These are phyloP conservation scores for Elsinoe australis DNA, from an alignment of 2,329 filamentous ascomycete genomes.

Conservation along the genomic window DNA sequence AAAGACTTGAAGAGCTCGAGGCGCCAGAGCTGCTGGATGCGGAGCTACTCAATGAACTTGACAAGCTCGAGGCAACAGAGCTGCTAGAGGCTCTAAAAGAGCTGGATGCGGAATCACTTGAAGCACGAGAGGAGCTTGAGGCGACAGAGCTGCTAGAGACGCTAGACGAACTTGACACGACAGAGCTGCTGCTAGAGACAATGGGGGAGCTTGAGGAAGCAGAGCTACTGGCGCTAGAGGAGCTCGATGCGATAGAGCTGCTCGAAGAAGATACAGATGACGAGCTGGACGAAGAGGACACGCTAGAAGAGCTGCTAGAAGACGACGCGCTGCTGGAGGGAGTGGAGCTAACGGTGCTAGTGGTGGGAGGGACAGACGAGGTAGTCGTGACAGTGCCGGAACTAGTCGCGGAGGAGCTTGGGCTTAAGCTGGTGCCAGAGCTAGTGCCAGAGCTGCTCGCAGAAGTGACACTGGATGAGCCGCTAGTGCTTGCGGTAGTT, in stretches of 20 bases:
- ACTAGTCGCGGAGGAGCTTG: background rate
- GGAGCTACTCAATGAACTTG: too few relatives aligned
- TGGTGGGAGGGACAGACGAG: background rate
- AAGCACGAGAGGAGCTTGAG: background rate
- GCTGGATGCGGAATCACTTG: background rate
- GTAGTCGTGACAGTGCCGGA: too few relatives aligned
- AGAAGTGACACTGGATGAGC: background rate
- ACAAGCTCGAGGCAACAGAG: background rate
- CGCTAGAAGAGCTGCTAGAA: background rate
- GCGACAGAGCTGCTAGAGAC: background rate
- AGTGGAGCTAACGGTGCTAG: background rate
- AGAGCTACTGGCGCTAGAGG: background rate
- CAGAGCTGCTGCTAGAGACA: background rate
- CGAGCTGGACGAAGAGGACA: background rate
- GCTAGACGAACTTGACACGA: too few relatives aligned
- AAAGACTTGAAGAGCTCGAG: background rate
- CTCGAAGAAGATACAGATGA: background rate
- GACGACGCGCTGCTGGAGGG: background rate
- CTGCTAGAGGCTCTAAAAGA: background rate
- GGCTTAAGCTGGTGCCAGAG: background rate
- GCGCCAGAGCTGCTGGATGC: background rate
- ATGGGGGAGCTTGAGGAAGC: background rate
- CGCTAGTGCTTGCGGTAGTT: background rate
- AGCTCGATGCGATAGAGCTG: background rate
- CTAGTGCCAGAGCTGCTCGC: background rate